Evolutionary conservation across 1,284 basidiomycete genomes (phyloP).

Genomic region (Rhizopogon parksii): DNA sequence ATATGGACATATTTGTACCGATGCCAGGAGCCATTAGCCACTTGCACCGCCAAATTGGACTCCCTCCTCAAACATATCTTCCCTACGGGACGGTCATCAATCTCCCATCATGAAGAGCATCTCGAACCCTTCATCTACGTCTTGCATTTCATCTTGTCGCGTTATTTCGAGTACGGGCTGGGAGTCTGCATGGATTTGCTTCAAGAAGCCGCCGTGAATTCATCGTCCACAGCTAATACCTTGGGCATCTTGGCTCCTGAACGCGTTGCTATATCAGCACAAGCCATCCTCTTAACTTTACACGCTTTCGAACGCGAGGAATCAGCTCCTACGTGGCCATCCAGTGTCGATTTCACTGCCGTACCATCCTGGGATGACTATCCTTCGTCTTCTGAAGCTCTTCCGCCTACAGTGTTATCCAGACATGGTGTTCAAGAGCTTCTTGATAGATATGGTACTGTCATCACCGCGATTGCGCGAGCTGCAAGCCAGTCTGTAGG

Average conservation of each 20-base stretch:
- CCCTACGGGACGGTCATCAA: conserved; percentile 56
- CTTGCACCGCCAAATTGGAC: conserved; percentile 76
- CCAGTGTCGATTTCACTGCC: conserved; percentile 60
- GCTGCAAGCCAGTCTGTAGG: conserved; percentile 67
- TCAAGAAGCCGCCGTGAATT: conserved; percentile 52
- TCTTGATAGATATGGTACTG: conserved; percentile 58
- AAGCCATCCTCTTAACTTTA: conserved; percentile 73
- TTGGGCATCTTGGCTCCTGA: conserved; percentile 57
- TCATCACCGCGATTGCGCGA: conserved; percentile 57
- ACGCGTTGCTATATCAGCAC: conserved; percentile 68
- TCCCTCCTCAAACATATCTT: conserved; percentile 75
- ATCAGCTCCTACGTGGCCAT: conserved; percentile 69
- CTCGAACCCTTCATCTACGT: conserved; percentile 76
- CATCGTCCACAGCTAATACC: conserved; percentile 37
- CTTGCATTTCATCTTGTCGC: conserved; percentile 77
- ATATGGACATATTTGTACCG: conserved; percentile 95
- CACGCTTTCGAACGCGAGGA: conserved; percentile 69
- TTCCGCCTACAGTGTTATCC: conserved; percentile 45
- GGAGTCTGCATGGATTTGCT: conserved; percentile 78
- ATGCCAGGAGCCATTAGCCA: conserved; percentile 79
- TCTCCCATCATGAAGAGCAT: conserved; percentile 70
- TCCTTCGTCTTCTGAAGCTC: conserved; percentile 58
- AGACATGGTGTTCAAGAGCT: conserved; percentile 76
- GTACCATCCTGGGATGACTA: conserved; percentile 62
- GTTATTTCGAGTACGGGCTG: conserved; percentile 82